These are phyloP conservation scores for Acer saccharum DNA, from an alignment of 345 rosid genomes.

Conservation along the genomic window DNA sequence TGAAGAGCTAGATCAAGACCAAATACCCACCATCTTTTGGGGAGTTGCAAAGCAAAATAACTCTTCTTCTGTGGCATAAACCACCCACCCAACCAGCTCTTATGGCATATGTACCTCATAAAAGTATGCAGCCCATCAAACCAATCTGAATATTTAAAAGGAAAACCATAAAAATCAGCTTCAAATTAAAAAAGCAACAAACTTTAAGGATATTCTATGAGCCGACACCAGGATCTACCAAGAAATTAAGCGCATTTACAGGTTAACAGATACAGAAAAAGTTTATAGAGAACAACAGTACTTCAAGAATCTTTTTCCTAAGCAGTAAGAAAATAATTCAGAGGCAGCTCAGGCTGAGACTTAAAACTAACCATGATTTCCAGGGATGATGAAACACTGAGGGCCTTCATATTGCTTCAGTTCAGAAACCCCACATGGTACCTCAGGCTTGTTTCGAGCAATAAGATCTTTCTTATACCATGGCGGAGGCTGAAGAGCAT, in stretches of 20 bases:
- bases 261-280: constrained; percentile 4
- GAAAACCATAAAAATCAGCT: constrained; percentile 5
- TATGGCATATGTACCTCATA: constrained; percentile 97
- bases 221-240: constrained; percentile 7
- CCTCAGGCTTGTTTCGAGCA: constrained; percentile 85
- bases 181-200: constrained; percentile 4
- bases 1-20: constrained; percentile 99
- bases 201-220: not conserved
- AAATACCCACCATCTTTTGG: constrained; percentile 95
- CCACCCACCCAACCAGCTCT: constrained; percentile 99
- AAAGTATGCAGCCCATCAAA: constrained; percentile 97
- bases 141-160: constrained; percentile 65
- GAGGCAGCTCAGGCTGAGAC: constrained; percentile 25
- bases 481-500: constrained; percentile 92
- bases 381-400: constrained; percentile 91
- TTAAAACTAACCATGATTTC: constrained; percentile 86
- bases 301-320: not conserved
- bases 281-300: not conserved
- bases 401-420: constrained; percentile 91
- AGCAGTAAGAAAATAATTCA: constrained; percentile 15
- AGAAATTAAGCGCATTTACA: not conserved
- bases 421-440: constrained; percentile 68
- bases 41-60: constrained; percentile 95
- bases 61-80: constrained; percentile 99
- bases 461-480: constrained; percentile 76